These are phyloP conservation scores for Xerocomellus amylosporus DNA, from an alignment of 768 basidiomycete genomes.

Conservation along the genomic window DNA sequence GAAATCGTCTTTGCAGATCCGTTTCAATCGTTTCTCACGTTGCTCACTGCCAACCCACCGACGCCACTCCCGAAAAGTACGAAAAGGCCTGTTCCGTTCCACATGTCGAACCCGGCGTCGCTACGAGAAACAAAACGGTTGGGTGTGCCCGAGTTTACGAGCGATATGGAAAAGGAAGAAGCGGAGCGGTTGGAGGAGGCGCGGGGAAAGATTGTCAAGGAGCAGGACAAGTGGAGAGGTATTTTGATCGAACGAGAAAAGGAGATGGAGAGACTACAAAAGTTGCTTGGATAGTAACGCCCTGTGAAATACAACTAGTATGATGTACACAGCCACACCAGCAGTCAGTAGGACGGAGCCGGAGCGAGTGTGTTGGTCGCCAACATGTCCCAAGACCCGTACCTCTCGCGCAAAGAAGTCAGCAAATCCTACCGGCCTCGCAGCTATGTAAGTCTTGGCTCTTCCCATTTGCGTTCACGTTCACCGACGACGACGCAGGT, in stretches of 20 bases:
- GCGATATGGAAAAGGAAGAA: constrained; percentile 86
- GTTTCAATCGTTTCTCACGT: constrained; percentile 77
- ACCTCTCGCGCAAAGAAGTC: constrained; percentile 34
- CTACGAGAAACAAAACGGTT: constrained; percentile 62
- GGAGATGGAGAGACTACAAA: constrained; percentile 70
- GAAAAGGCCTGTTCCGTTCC: constrained; percentile 69
- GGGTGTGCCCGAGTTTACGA: constrained; percentile 80
- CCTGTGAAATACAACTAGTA: background rate
- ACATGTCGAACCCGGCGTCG: constrained; percentile 55
- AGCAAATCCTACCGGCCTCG: constrained; percentile 39
- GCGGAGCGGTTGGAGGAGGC: constrained; percentile 76
- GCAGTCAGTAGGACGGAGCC: background rate
- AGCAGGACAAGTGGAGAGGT: constrained; percentile 71
- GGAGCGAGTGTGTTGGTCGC: background rate
- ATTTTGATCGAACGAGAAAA: constrained; percentile 78
- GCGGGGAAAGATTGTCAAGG: constrained; percentile 61
- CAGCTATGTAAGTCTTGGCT: constrained; percentile 31
- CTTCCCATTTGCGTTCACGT: background rate
- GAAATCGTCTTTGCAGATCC: constrained; percentile 97
- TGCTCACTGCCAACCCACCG: constrained; percentile 79
- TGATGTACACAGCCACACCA: constrained; percentile 17
- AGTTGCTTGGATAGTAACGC: constrained; percentile 28
- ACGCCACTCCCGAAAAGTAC: constrained; percentile 65
- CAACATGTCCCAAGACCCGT: constrained; percentile 34
- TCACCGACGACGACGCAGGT: constrained; percentile 32